A percentile compares a stretch with the other conserved stretches of the same genome.
Evolutionary conservation across 176 grass and related monocot species (phyloP).

Genomic region (Secale cereale): DNA sequence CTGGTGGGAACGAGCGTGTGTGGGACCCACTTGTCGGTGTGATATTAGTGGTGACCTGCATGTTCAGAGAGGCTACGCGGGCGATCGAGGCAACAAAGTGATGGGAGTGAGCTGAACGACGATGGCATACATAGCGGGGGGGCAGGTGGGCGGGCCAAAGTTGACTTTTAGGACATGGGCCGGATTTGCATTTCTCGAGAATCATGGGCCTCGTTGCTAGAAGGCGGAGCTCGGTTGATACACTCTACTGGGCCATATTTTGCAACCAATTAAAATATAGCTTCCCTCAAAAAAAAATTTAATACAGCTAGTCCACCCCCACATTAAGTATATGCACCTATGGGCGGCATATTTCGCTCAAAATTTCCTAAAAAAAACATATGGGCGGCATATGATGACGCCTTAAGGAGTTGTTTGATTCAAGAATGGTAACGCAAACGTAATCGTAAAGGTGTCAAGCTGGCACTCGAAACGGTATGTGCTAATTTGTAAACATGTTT

Average conservation of each 20-base stretch:
- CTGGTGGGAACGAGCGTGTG: not conserved
- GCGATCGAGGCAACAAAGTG: constrained; percentile 15
- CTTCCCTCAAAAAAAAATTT: too few species aligned
- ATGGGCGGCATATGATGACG: too few species aligned
- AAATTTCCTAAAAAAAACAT: too few species aligned
- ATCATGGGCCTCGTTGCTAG: not conserved
- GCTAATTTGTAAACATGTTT: too few species aligned
- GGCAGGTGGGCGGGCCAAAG: not conserved
- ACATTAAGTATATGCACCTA: too few species aligned
- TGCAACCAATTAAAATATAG: not conserved
- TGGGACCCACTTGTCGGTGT: not conserved
- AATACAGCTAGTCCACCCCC: not conserved
- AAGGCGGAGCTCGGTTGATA: not conserved
- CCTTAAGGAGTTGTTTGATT: too few species aligned
- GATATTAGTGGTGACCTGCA: not conserved
- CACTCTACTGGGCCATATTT: not conserved
- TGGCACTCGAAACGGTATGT: too few species aligned
- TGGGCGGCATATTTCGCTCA: too few species aligned
- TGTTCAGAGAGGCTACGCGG: not conserved
- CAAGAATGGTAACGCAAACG: too few species aligned
- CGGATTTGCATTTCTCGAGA: not conserved
- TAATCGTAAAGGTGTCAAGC: too few species aligned
- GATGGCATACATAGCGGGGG: not conserved
- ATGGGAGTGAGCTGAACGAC: constrained; percentile 1
- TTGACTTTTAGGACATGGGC: not conserved